phyloP scores from a whole-genome alignment of 768 basidiomycete species.

The Mycena indigotica region DNA sequence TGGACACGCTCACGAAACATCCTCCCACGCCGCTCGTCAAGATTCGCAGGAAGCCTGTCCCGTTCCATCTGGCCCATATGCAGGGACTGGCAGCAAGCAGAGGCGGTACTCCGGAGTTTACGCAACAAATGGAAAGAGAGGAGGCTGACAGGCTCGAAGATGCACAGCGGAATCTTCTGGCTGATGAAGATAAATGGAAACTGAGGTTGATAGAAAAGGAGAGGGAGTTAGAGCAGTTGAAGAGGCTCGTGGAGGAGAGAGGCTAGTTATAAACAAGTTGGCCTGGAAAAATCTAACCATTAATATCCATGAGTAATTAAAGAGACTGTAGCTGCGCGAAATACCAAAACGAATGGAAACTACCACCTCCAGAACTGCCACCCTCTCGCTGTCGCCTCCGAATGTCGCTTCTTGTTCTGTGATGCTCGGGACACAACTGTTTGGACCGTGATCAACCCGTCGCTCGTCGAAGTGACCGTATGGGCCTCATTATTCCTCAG shows the following conservation, averaged over 20 bases:
- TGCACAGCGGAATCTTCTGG: constrained; percentile 67
- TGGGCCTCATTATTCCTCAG: constrained; percentile 45
- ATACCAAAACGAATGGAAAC: background rate
- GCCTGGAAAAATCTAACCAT: too few species aligned
- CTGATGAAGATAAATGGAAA: constrained; percentile 78
- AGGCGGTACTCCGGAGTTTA: constrained; percentile 82
- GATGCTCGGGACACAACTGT: constrained; percentile 2
- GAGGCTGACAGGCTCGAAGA: constrained; percentile 80
- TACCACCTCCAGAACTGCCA: constrained; percentile 2
- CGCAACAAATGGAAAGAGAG: constrained; percentile 79
- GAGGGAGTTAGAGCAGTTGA: constrained; percentile 72
- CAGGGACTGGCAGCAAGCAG: constrained; percentile 67
- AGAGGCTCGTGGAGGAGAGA: constrained; percentile 50
- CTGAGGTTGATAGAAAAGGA: constrained; percentile 74
- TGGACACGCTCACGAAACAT: constrained; percentile 77
- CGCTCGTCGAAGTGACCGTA: constrained; percentile 21
- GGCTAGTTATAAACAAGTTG: constrained; percentile 8
- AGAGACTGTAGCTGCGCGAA: too few species aligned
- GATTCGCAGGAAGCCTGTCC: constrained; percentile 59
- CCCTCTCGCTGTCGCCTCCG: background rate
- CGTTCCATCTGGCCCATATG: constrained; percentile 70
- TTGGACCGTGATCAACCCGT: constrained; percentile 15
- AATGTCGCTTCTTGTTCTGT: background rate
- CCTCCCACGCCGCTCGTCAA: constrained; percentile 83
- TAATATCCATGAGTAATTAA: too few species aligned